phyloP scores from a whole-genome alignment of 2,329 filamentous ascomycete genomes.

The Achaetomium macrosporum region DNA sequence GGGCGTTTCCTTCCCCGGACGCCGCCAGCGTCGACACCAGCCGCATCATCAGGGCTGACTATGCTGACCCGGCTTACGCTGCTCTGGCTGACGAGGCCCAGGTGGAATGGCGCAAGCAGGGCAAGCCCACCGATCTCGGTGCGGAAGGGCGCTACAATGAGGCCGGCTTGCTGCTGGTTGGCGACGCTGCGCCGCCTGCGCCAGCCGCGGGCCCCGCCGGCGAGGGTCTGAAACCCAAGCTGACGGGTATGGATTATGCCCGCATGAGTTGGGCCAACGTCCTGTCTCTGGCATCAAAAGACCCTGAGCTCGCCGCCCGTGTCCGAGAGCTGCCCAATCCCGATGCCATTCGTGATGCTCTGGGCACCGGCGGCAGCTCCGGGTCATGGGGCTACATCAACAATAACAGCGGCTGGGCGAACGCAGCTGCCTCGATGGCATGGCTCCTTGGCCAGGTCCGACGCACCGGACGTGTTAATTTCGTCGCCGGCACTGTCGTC shows the following conservation, averaged over 20 bases:
- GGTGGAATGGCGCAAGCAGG: conserved; percentile 58
- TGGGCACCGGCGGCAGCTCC: conserved; percentile 45
- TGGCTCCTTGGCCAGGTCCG: conserved; percentile 54
- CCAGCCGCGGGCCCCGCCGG: conserved; percentile 2
- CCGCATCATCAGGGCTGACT: conserved; percentile 67
- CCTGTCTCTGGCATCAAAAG: conserved; percentile 38
- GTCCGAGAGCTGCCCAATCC: conserved; percentile 42
- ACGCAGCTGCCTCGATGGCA: conserved; percentile 65
- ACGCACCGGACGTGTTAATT: conserved; percentile 49
- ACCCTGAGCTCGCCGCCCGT: conserved; percentile 32
- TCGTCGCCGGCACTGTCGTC: conserved; percentile 46
- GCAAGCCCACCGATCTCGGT: conserved; percentile 47
- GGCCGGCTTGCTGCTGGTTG: conserved; percentile 61
- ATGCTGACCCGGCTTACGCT: conserved; percentile 72
- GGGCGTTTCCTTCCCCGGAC: conserved; percentile 55
- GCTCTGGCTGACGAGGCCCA: conserved; percentile 67
- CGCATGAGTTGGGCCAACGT: conserved; percentile 58
- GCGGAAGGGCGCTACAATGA: conserved; percentile 64
- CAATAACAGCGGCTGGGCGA: conserved; percentile 69
- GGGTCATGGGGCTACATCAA: conserved; percentile 71
- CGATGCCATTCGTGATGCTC: conserved; percentile 38
- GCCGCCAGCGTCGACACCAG: conserved; percentile 58
- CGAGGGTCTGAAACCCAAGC: conserved; percentile 29
- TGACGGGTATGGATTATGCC: conserved; percentile 53
- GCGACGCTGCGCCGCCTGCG: conserved; percentile 30